Evolutionary conservation across 805 yeast genomes (phyloP).

Genomic region (Candida endomychidarum): DNA sequence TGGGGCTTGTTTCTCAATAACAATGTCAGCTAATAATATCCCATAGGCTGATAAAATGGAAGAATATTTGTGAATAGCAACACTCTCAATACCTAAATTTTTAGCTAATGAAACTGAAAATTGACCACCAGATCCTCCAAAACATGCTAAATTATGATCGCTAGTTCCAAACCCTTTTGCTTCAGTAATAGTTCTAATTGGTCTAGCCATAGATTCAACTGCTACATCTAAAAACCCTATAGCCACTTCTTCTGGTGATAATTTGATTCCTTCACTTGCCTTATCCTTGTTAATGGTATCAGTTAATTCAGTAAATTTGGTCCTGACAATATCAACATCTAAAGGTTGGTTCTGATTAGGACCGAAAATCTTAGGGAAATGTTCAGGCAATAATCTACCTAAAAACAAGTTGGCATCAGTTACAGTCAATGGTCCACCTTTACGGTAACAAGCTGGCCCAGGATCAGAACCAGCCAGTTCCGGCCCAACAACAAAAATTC

Average conservation of each 20-base stretch:
- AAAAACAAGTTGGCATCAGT: slow-evolving; percentile 39
- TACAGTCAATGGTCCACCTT: slow-evolving; percentile 41
- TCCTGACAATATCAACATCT: slow-evolving; percentile 42
- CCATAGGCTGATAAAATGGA: slow-evolving; percentile 37
- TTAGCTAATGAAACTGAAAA: slow-evolving; percentile 29
- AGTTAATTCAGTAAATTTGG: slow-evolving; percentile 51
- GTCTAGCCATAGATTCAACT: slow-evolving; percentile 35
- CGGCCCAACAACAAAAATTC: slow-evolving; percentile 41
- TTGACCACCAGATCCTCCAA: slow-evolving; percentile 42
- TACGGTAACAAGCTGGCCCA: slow-evolving; percentile 42
- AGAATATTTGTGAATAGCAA: slow-evolving; percentile 35
- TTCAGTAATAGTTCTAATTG: slow-evolving; percentile 37
- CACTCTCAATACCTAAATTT: slow-evolving; percentile 27
- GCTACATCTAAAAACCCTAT: slow-evolving; percentile 35
- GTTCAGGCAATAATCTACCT: slow-evolving; percentile 36
- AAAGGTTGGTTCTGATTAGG: slow-evolving; percentile 34
- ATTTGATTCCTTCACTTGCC: slow-evolving; percentile 15
- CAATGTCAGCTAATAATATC: slow-evolving; percentile 33
- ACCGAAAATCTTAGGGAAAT: slow-evolving; percentile 40
- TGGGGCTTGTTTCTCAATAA: slow-evolving; percentile 37
- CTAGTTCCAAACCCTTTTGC: slow-evolving; percentile 31
- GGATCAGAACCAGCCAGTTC: slow-evolving; percentile 43
- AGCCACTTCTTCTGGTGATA: slow-evolving; percentile 34
- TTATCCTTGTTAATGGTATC: slow-evolving; percentile 44
- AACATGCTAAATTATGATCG: slow-evolving; percentile 33